Evolutionary conservation across 352 stramenopile species (phyloP), one percentile per base, ranked within the genome.

Genomic region (Lagenidium sp.): DNA sequence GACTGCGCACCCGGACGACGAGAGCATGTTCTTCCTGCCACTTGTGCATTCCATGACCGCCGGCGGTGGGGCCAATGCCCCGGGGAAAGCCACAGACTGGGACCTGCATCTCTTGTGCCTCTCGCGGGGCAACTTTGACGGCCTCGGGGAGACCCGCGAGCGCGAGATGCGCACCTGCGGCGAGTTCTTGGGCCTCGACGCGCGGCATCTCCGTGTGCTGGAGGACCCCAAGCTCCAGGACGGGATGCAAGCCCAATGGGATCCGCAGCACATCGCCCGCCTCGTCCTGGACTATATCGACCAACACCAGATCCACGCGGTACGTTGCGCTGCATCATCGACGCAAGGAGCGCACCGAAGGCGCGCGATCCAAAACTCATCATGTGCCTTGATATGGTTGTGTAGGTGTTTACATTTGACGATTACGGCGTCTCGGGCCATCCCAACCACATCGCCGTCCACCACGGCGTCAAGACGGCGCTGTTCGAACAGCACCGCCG

Each of bases 11-110:
- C 94, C 94, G 31, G 94, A 98, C 53, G 94, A 98, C 58, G 94
- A 98, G 64, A 96, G 84, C 61, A 97, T 98, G 93, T 98, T 98
- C 57, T 98, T 98, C 68, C 35, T 97, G 46, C 94, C 94, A 4
- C 75, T 96, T 20, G 80, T 81, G 47, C 61, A 73, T 28, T 90
- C 62, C 32, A 57, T 86, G n/a, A 60, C 65, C 34, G 60, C 54
- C 6, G 34, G 40, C 13, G 20, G 44, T 2, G n/a, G n/a, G n/a
- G n/a, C n/a, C n/a, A n/a, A n/a, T n/a, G n/a, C 37, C 21, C 4
- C 26, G 59, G 6, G 43, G 12, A 41, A 31, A 39, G 45, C 36
- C 4, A 19, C 52, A 16, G 29, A 56, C 35, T 90, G 74, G 77
- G 39, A 83, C n/a, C 59, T 65, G 4, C 79, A 90, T 36, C 55